Percentiles rank a stretch among this genome's conserved stretches.
Evolutionary conservation across 768 basidiomycete genomes (phyloP).

Genomic region (Austroboletus festivus): DNA sequence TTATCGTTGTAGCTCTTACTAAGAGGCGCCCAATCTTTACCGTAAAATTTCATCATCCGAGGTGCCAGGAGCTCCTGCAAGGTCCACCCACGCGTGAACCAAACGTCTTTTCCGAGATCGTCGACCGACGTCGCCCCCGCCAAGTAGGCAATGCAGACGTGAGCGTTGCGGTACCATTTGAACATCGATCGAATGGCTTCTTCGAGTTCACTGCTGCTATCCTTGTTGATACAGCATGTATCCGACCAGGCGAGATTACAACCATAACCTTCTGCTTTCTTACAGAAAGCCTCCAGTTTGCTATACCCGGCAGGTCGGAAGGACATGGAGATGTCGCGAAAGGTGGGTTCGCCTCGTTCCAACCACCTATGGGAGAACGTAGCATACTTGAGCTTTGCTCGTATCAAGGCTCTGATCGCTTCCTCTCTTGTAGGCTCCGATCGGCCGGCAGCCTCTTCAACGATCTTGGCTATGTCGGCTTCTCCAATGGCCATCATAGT

Average conservation of each 20-base stretch:
- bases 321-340: conserved; percentile 30
- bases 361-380: conserved; percentile 31
- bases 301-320: conserved; percentile 25
- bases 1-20: conserved; percentile 29
- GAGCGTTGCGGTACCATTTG: conserved; percentile 30
- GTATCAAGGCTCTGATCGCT: conserved; percentile 21
- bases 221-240: conserved; percentile 35
- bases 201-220: conserved; percentile 34
- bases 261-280: conserved; percentile 25
- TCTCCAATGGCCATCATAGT: conserved; percentile 26
- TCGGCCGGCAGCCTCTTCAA: conserved; percentile 18
- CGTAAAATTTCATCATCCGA: conserved; percentile 31
- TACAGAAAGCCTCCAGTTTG: conserved; percentile 26
- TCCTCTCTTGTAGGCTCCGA: conserved; percentile 29
- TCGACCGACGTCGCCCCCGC: conserved; percentile 29
- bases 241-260: conserved; percentile 34
- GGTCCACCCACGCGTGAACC: conserved; percentile 34
- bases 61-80: conserved; percentile 30
- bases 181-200: conserved; percentile 35
- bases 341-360: conserved; percentile 28
- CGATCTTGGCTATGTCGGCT: conserved; percentile 17
- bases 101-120: conserved; percentile 25
- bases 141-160: conserved; percentile 32
- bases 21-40: conserved; percentile 24
- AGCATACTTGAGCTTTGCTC: conserved; percentile 26